Evolutionary conservation across 768 basidiomycete genomes (phyloP).

Genomic region (Hirschioporus abietinus): DNA sequence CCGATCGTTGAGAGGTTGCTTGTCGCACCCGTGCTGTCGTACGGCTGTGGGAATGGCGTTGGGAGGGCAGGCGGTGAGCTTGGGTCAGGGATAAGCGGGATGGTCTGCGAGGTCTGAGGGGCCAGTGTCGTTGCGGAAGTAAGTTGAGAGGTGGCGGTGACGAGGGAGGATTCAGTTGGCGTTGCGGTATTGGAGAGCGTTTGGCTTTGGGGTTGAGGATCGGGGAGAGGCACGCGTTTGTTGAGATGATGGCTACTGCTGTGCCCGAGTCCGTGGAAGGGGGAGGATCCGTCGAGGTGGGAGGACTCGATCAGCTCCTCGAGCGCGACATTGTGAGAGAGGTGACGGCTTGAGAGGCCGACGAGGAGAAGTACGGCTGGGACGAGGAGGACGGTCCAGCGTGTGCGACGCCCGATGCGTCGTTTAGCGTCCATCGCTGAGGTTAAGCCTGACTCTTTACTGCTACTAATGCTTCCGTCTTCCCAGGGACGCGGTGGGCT

Average conservation of each 20-base stretch:
- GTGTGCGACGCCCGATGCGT: conserved; percentile 21
- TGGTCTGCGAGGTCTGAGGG: conserved; percentile 21
- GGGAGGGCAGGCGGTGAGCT: conserved; percentile 48
- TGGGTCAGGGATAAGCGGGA: conserved; percentile 43
- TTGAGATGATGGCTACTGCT: conserved; percentile 12
- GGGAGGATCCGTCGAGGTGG: conserved; percentile 26
- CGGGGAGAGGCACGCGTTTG: conserved; percentile 10
- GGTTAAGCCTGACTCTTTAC: neutral
- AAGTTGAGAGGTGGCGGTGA: conserved; percentile 11
- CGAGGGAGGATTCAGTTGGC: conserved; percentile 4
- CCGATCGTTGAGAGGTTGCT: conserved; percentile 59
- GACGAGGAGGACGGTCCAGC: conserved; percentile 50
- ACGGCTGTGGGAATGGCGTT: conserved; percentile 73
- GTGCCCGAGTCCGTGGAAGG: neutral
- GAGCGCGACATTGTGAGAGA: conserved; percentile 42
- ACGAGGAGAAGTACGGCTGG: conserved; percentile 53
- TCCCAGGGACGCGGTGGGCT: too few species aligned
- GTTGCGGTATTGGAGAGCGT: conserved; percentile 13
- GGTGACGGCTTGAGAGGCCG: conserved; percentile 45
- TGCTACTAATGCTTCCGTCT: neutral
- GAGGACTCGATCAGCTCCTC: conserved; percentile 30
- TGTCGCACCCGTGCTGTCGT: conserved; percentile 51
- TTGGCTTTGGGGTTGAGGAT: conserved; percentile 11
- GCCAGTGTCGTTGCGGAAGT: conserved; percentile 15
- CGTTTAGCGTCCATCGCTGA: neutral